Evolutionary conservation across 805 yeast species (phyloP).

Genomic region (Wickerhamiella galacta): DNA sequence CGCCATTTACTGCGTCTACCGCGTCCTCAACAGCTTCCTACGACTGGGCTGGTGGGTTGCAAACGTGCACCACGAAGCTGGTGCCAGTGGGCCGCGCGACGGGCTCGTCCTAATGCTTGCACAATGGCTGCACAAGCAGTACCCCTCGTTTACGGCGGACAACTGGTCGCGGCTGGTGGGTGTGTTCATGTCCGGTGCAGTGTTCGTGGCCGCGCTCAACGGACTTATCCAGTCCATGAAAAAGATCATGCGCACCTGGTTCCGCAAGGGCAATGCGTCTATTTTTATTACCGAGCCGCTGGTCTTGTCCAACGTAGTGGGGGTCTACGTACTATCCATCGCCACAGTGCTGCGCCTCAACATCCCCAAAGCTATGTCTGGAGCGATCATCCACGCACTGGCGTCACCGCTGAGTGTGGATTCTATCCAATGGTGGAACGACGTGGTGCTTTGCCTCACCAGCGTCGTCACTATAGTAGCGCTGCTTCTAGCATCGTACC

Average conservation of each 20-base stretch:
- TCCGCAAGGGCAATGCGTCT: conserved; percentile 1
- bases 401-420: conserved; percentile 25
- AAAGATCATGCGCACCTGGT: conserved; percentile 9
- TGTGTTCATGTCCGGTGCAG: conserved; percentile 24
- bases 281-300: conserved; percentile 13
- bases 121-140: conserved; percentile 5
- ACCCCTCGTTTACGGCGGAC: conserved; percentile 17
- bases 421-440: conserved; percentile 26
- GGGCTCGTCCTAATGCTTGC: conserved; percentile 14
- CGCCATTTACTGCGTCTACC: conserved; percentile 26
- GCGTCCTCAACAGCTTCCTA: conserved; percentile 20
- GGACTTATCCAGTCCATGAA: conserved; percentile 19
- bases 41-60: conserved; percentile 16
- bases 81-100: conserved; percentile 13
- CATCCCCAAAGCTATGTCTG: conserved; percentile 24
- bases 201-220: conserved; percentile 23
- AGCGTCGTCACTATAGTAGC: conserved; percentile 17
- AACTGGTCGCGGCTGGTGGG: conserved; percentile 26
- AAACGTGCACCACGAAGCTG: conserved; percentile 4
- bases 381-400: conserved; percentile 25
- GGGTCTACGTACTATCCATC: conserved; percentile 26
- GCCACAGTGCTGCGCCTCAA: conserved; percentile 26
- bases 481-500: conserved; percentile 2
- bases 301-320: conserved; percentile 23
- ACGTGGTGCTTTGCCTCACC: conserved; percentile 21